phyloP scores from a whole-genome alignment of 2,329 filamentous ascomycete species.

The Penicillium fuscoglaucum region DNA sequence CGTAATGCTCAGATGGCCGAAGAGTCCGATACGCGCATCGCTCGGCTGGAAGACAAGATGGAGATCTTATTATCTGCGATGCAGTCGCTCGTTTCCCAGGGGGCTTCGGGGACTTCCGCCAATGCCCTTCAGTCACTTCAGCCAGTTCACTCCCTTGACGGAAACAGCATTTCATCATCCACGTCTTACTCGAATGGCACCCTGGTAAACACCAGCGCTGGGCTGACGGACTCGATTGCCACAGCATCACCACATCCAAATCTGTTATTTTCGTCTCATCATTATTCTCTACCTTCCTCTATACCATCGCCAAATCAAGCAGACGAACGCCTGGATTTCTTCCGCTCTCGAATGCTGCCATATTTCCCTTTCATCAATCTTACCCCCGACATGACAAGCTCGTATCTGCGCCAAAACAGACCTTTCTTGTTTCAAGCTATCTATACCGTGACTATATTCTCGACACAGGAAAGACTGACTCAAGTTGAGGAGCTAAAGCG shows the following conservation, averaged over 20 bases:
- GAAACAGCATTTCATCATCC: conserved; percentile 5
- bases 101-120: neutral
- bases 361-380: conserved; percentile 40
- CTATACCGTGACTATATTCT: conserved; percentile 34
- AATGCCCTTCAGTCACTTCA: neutral
- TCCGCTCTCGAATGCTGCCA: conserved; percentile 38
- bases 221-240: neutral
- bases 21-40: conserved; percentile 35
- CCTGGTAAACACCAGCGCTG: neutral
- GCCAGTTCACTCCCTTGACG: neutral
- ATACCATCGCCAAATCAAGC: conserved; percentile 5
- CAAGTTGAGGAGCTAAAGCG: conserved; percentile 35
- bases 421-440: conserved; percentile 43
- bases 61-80: conserved; percentile 35
- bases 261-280: too few species aligned
- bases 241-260: conserved; percentile 1
- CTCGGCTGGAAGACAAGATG: conserved; percentile 39
- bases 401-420: conserved; percentile 33
- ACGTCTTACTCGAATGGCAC: neutral
- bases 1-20: conserved; percentile 28
- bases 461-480: conserved; percentile 28
- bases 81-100: neutral
- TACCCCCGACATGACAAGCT: conserved; percentile 27
- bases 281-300: too few species aligned
- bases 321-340: conserved; percentile 29